Conservation (phyloP, 1,284 basidiomycete genomes). For the Microbotryum intermedium region DNA sequence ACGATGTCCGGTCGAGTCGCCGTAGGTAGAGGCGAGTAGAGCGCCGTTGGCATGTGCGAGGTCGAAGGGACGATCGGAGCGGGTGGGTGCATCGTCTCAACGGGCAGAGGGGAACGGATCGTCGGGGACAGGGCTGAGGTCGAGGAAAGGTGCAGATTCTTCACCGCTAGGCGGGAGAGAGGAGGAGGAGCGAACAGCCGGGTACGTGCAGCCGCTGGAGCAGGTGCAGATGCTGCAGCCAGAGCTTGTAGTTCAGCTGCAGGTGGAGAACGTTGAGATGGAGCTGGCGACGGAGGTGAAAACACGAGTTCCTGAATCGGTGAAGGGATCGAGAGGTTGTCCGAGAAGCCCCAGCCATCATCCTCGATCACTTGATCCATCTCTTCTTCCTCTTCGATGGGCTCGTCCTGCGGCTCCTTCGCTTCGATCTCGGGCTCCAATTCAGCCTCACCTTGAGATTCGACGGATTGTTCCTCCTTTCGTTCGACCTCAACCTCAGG, state of each 20-base stretch:
- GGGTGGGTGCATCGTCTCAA: background rate
- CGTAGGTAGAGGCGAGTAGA: background rate
- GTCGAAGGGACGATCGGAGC: background rate
- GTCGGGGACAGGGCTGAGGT: background rate
- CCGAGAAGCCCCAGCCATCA: conserved; percentile 1
- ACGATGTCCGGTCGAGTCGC: background rate
- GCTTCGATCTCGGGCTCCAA: too few relatives aligned
- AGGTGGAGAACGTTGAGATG: background rate
- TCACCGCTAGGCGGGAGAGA: background rate
- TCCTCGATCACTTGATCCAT: background rate
- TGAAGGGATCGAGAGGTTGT: background rate
- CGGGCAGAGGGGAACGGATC: background rate
- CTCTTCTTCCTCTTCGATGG: background rate
- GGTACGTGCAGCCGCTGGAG: background rate
- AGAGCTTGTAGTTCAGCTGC: background rate
- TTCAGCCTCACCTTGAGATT: too few relatives aligned
- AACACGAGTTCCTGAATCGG: background rate
- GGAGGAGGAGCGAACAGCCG: background rate
- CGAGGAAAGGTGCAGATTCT: background rate
- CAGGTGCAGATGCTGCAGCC: background rate
- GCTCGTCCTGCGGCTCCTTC: too few relatives aligned
- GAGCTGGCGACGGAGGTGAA: background rate
- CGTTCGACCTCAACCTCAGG: too few relatives aligned
- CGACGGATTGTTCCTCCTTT: too few relatives aligned
- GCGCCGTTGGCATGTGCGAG: background rate